phyloP scores from a whole-genome alignment of 805 yeast genomes.

The Spencermartinsiella europaea region DNA sequence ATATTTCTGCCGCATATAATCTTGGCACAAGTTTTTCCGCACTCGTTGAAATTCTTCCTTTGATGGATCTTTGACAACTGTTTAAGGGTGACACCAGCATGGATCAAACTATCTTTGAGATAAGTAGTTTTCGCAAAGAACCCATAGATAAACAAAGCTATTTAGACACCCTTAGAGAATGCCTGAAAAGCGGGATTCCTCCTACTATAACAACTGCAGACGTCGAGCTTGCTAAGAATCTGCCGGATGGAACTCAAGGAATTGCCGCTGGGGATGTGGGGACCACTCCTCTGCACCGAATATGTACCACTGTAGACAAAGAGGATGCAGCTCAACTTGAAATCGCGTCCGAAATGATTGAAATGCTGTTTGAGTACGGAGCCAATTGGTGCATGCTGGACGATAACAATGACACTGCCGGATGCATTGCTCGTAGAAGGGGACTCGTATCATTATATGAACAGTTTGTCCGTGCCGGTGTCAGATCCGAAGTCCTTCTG shows the following conservation, averaged over 20 bases:
- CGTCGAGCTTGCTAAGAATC: constrained; percentile 36
- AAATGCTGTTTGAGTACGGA: constrained; percentile 69
- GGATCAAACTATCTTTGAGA: constrained; percentile 10
- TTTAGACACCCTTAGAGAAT: constrained; percentile 34
- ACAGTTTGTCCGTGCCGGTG: constrained; percentile 73
- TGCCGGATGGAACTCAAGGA: not conserved
- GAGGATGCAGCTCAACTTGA: constrained; percentile 40
- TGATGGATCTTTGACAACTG: too few species aligned
- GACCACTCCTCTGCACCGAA: constrained; percentile 75
- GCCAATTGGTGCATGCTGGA: constrained; percentile 89
- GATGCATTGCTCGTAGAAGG: constrained; percentile 64
- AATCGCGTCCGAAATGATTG: constrained; percentile 51
- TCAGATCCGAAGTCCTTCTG: constrained; percentile 76
- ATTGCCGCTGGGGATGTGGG: constrained; percentile 38
- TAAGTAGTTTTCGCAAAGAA: constrained; percentile 13
- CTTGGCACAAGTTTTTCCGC: too few species aligned
- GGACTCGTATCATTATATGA: constrained; percentile 45
- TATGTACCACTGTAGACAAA: constrained; percentile 48
- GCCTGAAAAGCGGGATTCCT: constrained; percentile 63
- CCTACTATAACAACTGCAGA: constrained; percentile 80
- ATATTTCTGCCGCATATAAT: too few species aligned
- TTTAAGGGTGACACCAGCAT: too few species aligned
- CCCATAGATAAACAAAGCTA: constrained; percentile 16
- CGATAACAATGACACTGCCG: constrained; percentile 71
- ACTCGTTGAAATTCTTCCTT: too few species aligned